A percentile compares a stretch with the other conserved stretches of the same genome.
Conservation (phyloP, 495 filamentous ascomycete genomes). For the Friedmanniomyces simplex region DNA sequence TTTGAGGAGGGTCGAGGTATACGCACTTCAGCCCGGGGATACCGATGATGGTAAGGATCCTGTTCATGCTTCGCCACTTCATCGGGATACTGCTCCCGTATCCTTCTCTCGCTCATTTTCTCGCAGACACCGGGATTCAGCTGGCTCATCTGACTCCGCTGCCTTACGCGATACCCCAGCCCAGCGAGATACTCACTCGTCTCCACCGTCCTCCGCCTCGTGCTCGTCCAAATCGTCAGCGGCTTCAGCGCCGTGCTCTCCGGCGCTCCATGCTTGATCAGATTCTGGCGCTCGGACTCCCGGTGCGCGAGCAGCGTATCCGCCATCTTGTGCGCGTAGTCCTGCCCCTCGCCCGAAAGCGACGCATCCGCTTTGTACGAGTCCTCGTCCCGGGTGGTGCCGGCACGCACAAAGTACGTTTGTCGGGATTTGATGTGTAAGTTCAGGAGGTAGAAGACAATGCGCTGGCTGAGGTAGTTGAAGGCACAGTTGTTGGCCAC, state of each 20-base stretch:
- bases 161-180: constrained; percentile 71
- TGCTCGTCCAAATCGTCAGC: constrained; percentile 89
- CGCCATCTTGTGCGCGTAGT: constrained; percentile 82
- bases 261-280: constrained; percentile 57
- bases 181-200: constrained; percentile 73
- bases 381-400: constrained; percentile 64
- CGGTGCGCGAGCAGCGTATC: constrained; percentile 73
- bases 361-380: constrained; percentile 84
- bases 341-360: constrained; percentile 66
- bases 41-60: constrained; percentile 95
- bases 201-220: constrained; percentile 76
- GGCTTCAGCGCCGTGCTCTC: constrained; percentile 58
- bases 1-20: not conserved
- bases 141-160: constrained; percentile 91
- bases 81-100: constrained; percentile 70
- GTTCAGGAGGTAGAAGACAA: constrained; percentile 96
- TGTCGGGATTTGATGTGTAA: constrained; percentile 88
- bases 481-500: constrained; percentile 93
- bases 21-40: constrained; percentile 83
- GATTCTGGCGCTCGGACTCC: constrained; percentile 61
- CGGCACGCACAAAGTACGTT: constrained; percentile 83
- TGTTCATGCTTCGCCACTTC: constrained; percentile 87
- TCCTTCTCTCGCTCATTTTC: constrained; percentile 71
- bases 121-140: constrained; percentile 94
- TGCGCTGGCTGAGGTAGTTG: constrained; percentile 87